A percentile compares a stretch with the other conserved stretches of the same genome.
Evolutionary conservation across 495 filamentous ascomycete genomes (phyloP).

Genomic region (Xylaria cubensis): DNA sequence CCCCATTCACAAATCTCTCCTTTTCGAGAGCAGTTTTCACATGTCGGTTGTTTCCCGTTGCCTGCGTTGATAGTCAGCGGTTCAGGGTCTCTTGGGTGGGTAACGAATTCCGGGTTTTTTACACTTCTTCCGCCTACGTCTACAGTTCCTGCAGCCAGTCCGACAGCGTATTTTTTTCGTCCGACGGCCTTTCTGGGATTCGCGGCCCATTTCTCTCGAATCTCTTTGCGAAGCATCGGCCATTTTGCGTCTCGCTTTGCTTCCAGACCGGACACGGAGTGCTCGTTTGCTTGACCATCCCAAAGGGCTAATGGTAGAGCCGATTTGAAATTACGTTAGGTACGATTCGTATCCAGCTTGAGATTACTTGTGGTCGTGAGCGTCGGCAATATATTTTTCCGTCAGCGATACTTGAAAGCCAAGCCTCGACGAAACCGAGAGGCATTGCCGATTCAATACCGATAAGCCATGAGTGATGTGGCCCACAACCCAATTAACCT

Average conservation of each 20-base stretch:
- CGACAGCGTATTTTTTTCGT: not conserved
- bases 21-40: not conserved
- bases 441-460: not conserved
- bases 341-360: not conserved
- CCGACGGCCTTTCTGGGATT: not conserved
- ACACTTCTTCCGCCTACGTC: constrained; percentile 11
- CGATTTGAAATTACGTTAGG: not conserved
- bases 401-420: not conserved
- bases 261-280: not conserved
- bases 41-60: not conserved
- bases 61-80: constrained; percentile 1
- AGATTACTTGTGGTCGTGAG: not conserved
- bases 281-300: not conserved
- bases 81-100: not conserved
- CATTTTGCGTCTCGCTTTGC: not conserved
- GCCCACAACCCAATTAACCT: too few relatives aligned
- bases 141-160: not conserved
- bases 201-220: not conserved
- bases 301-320: not conserved
- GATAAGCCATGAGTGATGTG: too few relatives aligned
- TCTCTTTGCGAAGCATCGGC: not conserved
- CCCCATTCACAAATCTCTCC: constrained; percentile 4
- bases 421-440: not conserved
- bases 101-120: not conserved
- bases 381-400: not conserved